Percentiles rank a stretch among this genome's conserved stretches.
Conservation (phyloP, 148 eudicot species). For the Fallopia convolvulus region DNA sequence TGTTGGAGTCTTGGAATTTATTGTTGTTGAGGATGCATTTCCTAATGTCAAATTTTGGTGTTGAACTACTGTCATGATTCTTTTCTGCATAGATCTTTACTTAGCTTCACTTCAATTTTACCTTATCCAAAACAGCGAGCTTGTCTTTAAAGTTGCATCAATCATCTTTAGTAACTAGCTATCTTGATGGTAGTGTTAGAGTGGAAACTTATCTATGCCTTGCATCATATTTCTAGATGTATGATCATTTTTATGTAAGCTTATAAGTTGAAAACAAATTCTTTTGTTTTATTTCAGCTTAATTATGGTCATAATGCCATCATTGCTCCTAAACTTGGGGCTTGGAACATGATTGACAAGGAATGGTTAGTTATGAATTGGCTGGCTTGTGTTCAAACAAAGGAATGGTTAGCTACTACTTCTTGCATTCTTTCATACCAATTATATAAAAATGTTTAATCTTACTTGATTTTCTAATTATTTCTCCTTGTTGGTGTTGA, state of each 20-base stretch:
- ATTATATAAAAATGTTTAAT: too few relatives aligned
- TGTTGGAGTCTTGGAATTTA: too few relatives aligned
- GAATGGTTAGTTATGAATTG: slow-evolving; percentile 23
- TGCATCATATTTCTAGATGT: too few relatives aligned
- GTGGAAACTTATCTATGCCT: slow-evolving; percentile 73
- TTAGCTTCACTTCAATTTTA: too few relatives aligned
- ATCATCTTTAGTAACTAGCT: slow-evolving; percentile 39
- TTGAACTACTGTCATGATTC: neutral
- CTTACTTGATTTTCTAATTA: neutral
- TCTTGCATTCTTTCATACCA: neutral
- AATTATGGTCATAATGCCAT: neutral
- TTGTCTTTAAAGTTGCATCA: too few relatives aligned
- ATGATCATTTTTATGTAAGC: too few relatives aligned
- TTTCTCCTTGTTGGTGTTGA: neutral
- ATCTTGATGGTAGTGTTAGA: slow-evolving; percentile 96
- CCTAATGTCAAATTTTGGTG: neutral
- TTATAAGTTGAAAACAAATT: too few relatives aligned
- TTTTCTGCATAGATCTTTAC: too few relatives aligned
- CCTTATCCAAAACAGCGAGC: too few relatives aligned
- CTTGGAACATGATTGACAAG: slow-evolving; percentile 11
- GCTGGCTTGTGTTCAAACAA: neutral
- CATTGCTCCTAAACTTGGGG: neutral
- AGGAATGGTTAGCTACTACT: neutral
- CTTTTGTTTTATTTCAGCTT: neutral
- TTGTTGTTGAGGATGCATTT: neutral